These are phyloP conservation scores for Thelonectria blattea DNA, from an alignment of 2,329 filamentous ascomycete genomes.

Conservation along the genomic window DNA sequence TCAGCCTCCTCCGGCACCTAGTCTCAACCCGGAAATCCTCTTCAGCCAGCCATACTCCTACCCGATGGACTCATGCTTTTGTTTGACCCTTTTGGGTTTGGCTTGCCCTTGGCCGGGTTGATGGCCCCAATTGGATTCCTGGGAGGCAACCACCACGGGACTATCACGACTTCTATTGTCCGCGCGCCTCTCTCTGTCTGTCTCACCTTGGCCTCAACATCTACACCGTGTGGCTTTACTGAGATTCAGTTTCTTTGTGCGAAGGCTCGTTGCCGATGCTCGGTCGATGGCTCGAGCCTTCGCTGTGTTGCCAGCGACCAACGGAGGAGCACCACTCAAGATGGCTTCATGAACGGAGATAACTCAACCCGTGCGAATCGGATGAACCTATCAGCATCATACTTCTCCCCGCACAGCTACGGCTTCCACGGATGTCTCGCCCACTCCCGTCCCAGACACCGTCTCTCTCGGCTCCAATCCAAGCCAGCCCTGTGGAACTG, in stretches of 20 bases:
- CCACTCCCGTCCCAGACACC: background rate
- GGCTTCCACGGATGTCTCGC: background rate
- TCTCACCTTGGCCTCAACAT: background rate
- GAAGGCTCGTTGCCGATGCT: background rate
- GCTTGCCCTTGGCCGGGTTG: background rate
- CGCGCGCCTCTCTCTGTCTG: background rate
- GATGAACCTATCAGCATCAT: background rate
- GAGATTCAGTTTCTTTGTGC: background rate
- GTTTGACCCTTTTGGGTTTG: background rate
- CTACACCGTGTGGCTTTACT: no score
- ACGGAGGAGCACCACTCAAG: background rate
- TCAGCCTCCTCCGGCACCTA: slow-evolving; percentile 1
- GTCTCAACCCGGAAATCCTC: background rate
- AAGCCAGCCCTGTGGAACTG: background rate
- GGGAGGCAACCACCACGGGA: background rate
- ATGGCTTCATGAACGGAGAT: background rate
- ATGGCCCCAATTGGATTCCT: background rate
- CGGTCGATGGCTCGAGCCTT: background rate
- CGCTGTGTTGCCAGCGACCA: background rate
- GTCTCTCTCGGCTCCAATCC: background rate
- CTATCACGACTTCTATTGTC: background rate
- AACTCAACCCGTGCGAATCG: background rate
- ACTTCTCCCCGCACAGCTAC: background rate
- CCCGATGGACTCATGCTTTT: background rate
- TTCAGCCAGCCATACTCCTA: background rate